phyloP scores from a whole-genome alignment of 768 basidiomycete species.

The Lentinula sp. region DNA sequence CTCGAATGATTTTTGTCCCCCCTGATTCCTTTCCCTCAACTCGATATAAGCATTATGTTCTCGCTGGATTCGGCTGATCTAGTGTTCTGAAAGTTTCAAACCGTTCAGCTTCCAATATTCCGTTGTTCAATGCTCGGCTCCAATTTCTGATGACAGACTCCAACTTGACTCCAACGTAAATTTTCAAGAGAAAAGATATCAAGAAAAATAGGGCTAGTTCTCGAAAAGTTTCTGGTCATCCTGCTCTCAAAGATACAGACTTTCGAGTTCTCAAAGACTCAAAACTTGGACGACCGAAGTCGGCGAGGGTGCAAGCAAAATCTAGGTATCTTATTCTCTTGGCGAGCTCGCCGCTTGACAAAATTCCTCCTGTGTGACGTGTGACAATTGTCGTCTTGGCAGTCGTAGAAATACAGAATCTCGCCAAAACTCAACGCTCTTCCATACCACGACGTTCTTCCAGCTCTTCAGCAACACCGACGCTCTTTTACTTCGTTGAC shows the following conservation, averaged over 20 bases:
- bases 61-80: too few species aligned
- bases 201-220: too few species aligned
- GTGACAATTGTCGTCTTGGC: not conserved
- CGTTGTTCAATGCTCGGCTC: not conserved
- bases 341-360: too few species aligned
- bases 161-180: not conserved
- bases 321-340: too few species aligned
- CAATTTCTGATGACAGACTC: not conserved
- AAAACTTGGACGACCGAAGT: too few species aligned
- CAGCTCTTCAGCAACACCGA: not conserved
- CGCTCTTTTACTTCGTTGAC: constrained; percentile 1
- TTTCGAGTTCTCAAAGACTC: too few species aligned
- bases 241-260: too few species aligned
- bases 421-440: not conserved
- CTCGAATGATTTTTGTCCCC: not conserved
- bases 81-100: too few species aligned
- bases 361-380: not conserved
- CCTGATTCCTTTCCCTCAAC: not conserved
- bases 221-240: too few species aligned
- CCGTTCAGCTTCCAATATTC: not conserved
- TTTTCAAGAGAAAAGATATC: too few species aligned
- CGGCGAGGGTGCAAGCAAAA: too few species aligned
- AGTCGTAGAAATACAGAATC: not conserved
- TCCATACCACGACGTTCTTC: not conserved
- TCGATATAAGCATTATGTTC: too few species aligned